Base-by-base conservation (phyloP, 495 filamentous ascomycete species). In the Hyaloscypha finlandica region DNA sequence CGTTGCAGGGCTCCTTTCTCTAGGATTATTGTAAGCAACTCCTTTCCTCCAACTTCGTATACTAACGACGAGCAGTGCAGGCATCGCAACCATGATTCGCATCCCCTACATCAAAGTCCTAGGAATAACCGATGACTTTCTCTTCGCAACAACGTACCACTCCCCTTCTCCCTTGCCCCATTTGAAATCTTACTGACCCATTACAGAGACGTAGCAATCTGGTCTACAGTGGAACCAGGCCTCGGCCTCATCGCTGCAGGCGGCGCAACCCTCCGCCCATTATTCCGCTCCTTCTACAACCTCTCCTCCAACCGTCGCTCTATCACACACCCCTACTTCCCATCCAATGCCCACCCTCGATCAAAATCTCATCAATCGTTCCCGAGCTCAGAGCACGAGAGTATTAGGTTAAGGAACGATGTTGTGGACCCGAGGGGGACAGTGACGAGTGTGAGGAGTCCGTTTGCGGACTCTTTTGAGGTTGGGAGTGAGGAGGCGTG, bases 81-180 rank as follows among this genome's bases (percentile, higher is more conserved):
- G 81, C 31, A 69, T 80, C 25, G 77, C 77, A 33, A 71, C 77
- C 5, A 70, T 81, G 22, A 71, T 80, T 48, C 76, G 81, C 4
- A 76, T 81, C 37, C 73, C 78, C 11, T 79, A 76, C 60, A 74
- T 78, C 30, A 61, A 55, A 39, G 57, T 67, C 16, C 68, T 73
- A 8, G 68, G 71, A 11, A 59, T 80, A 8, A 74, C 71, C n/a
- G 64, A 69, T 22, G 68, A 73, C 29, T 70, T 70, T 51, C 68
- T 73, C 57, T 73, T 53, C 59, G 62, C 61, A 14, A 73, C 68
- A 5, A 63, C 31, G 66, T 68, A 68, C 32, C 25, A 45, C 42
- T 9, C 11, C 56, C 35, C 35, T 42, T 20, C 32, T 35, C 66
- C n/a, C 33, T 6, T n/a, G 53, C 32, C n/a, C 4, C 4, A 35